phyloP scores from a whole-genome alignment of 257 asterid genomes.

The Solanum etuberosum region DNA sequence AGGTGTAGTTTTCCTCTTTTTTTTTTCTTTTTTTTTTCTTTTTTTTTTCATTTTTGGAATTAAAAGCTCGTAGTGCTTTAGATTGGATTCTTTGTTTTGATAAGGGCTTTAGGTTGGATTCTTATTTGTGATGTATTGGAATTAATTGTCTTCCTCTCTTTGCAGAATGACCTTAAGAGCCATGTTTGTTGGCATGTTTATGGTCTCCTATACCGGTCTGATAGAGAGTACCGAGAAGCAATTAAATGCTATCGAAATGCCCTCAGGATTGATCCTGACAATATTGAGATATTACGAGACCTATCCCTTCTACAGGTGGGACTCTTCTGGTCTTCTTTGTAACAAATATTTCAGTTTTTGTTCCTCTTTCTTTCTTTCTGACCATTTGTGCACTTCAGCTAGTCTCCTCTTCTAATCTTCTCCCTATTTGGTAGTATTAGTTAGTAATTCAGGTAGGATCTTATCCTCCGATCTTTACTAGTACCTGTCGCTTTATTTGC shows the following conservation, averaged over 20 bases:
- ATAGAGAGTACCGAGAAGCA: slow-evolving; percentile 98
- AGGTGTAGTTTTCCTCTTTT: slow-evolving; percentile 33
- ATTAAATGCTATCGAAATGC: slow-evolving; percentile 98
- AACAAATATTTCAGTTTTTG: background rate
- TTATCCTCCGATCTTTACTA: background rate
- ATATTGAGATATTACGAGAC: slow-evolving; percentile 93
- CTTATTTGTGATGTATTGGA: background rate
- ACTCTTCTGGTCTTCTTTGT: background rate
- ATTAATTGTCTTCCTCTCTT: slow-evolving; percentile 12
- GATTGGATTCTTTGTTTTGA: background rate
- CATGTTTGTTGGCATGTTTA: slow-evolving; percentile 99
- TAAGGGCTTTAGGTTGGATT: background rate
- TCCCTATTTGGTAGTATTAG: background rate
- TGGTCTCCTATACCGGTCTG: slow-evolving; percentile 94
- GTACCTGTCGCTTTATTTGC: background rate
- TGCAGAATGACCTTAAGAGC: slow-evolving; percentile 99
- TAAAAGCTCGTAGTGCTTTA: background rate
- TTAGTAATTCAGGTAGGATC: background rate
- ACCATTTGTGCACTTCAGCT: background rate
- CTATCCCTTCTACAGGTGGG: slow-evolving; percentile 92
- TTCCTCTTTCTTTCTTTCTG: background rate
- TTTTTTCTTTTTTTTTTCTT: background rate
- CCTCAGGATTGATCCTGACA: slow-evolving; percentile 90
- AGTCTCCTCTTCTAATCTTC: background rate
- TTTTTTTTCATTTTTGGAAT: background rate